Evolutionary conservation across 2,329 filamentous ascomycete genomes (phyloP), one percentile per base, ranked within the genome.

Genomic region (Colletotrichum gigasporum): DNA sequence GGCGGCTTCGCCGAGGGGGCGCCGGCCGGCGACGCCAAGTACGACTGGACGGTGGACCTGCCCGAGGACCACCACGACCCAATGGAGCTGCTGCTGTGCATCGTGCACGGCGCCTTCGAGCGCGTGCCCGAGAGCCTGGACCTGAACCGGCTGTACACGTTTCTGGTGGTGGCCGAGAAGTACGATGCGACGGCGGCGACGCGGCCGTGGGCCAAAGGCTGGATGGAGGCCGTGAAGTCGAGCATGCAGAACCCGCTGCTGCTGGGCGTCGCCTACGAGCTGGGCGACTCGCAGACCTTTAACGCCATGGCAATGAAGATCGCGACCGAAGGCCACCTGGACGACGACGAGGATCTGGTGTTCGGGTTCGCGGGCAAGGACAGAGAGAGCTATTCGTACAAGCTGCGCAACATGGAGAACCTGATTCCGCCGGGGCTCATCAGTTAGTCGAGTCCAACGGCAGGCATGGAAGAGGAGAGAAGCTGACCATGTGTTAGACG

Each of bases 261-360:
- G 3, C 52, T 76, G 3, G 75, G 73, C 68, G 69, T 76, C 3
- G 66, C 71, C 1, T 77, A 74, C 71, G 73, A 76, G 63, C 57
- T 77, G 22, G 75, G 75, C 0, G 59, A 68, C 9, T 53, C 65
- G 3, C 63, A 69, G 5, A 51, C 63, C 1, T 75, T 77, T 34
- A 45, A 62, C 22, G 35, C 30, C 6, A 65, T 66, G 8, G 63
- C 70, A 10, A 55, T 67, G n/a, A 68, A 68, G 48, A 68, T 75
- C 50, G 37, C 72, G 16, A 65, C 71, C 5, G 71, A 72, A 45
- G 67, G 63, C 5, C 35, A 55, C 1, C 10, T 55, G 20, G 62
- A 65, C 30, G 18, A 20, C 11, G 50, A 65, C 6, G 62, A 16
- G 2, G 57, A 65, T 8, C 30, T 62, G 6, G 62, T 65, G 7